Evolutionary conservation across 306 rosid species (phyloP), one percentile per base, ranked within the genome.

Genomic region (Gynostemma pentaphyllum): DNA sequence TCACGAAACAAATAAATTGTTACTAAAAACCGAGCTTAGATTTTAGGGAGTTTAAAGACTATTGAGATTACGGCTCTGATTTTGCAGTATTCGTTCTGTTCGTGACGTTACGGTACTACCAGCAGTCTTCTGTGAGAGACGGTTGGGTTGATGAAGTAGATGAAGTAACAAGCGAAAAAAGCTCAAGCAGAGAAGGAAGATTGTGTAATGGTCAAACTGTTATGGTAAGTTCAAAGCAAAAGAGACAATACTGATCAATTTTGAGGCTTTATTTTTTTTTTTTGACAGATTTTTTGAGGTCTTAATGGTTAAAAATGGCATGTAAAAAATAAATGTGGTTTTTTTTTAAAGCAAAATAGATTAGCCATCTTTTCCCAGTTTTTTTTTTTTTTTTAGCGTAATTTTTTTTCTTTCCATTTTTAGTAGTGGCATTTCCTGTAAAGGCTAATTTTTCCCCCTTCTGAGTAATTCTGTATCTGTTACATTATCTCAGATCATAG

Each of bases 61-160:
- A n/a, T n/a, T n/a, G n/a, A 65, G 5, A 21, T 27, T 1, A 8
- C 1, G 8, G 28, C 12, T 15, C 1, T 6, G 21, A 29, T 66
- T 48, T 54, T 83, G 84, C 94, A 88, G 97, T 77, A 48, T 90
- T 90, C 59, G 61, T 90, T 66, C 69, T 87, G 74, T 77, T 72
- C 53, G 95, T 76, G 73, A 95, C 90, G 39, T 80, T 87, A 70
- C 79, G 83, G 69, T 85, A 82, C 78, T 85, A 87, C 70, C 96
- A 85, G 68, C 96, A 90, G 42, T 80, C 80, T 26, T 3, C 80
- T 37, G 78, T 45, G 39, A 70, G 65, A 13, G 86, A 82, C 29
- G 90, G 75, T 22, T 87, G 81, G 73, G 72, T 62, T 29, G 89
- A 82, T 70, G 81, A 78, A n/a, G 81, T 30, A 29, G 72, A 73